phyloP scores from a whole-genome alignment of 75 land plant species.

The Pinus tabuliformis region DNA sequence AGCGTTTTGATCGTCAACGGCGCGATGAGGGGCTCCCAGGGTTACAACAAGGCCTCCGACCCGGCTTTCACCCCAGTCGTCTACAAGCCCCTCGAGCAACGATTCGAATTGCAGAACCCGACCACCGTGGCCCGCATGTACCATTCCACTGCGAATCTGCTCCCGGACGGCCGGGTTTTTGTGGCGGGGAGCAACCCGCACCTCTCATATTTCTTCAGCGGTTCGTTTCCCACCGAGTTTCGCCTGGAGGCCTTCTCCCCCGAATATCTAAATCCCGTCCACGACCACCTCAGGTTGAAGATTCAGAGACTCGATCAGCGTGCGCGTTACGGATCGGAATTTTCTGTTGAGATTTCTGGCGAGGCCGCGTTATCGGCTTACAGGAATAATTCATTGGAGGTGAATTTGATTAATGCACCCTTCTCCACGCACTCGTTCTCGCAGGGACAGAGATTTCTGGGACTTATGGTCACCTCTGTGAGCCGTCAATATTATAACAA shows the following conservation, averaged over 20 bases:
- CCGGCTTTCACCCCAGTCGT: neutral
- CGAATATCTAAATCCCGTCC: constrained; percentile 7
- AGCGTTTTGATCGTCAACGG: constrained; percentile 26
- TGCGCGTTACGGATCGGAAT: neutral
- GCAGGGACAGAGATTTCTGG: constrained; percentile 15
- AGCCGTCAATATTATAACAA: neutral
- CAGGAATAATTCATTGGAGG: neutral
- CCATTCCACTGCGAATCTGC: constrained; percentile 32
- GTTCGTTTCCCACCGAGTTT: constrained; percentile 23
- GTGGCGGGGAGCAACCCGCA: constrained; percentile 33
- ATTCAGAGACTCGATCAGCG: neutral
- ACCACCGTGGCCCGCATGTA: constrained; percentile 17
- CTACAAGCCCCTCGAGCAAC: neutral
- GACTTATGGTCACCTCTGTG: neutral
- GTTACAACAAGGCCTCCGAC: neutral
- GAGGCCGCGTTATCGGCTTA: neutral
- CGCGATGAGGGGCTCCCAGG: constrained; percentile 19
- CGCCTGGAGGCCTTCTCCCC: constrained; percentile 32
- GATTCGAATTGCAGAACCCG: neutral
- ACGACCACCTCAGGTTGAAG: neutral
- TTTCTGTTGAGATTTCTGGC: neutral
- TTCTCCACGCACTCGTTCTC: constrained; percentile 18
- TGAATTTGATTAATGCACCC: constrained; percentile 15
- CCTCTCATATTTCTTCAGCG: constrained; percentile 14
- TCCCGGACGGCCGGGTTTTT: constrained; percentile 23